A percentile compares a stretch with the other conserved stretches of the same genome.
phyloP scores from a whole-genome alignment of 495 filamentous ascomycete species.

The Penicillium nucicola region DNA sequence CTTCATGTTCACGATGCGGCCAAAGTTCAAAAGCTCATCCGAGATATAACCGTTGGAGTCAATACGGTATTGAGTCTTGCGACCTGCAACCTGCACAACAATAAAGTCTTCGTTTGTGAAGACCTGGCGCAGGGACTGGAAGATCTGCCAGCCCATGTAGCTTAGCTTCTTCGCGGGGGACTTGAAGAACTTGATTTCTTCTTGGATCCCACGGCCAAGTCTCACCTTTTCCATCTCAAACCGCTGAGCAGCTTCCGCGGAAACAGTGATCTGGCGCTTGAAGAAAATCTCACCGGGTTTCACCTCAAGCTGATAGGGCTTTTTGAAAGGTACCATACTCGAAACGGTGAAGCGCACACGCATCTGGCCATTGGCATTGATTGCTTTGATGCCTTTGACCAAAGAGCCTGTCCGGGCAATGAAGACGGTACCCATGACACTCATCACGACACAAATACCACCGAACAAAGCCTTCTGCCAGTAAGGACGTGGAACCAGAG shows the following conservation, averaged over 20 bases:
- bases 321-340: conserved; percentile 41
- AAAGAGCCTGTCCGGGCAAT: conserved; percentile 33
- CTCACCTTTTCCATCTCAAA: conserved; percentile 18
- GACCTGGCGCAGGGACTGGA: conserved; percentile 38
- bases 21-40: conserved; percentile 35
- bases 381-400: conserved; percentile 34
- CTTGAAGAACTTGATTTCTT: conserved; percentile 32
- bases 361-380: conserved; percentile 28
- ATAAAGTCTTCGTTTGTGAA: conserved; percentile 48
- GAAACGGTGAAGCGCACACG: conserved; percentile 36
- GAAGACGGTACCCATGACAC: conserved; percentile 41
- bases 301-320: conserved; percentile 37
- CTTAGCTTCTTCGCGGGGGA: conserved; percentile 35
- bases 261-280: conserved; percentile 27
- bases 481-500: conserved; percentile 27
- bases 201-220: conserved; percentile 10
- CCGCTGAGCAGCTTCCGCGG: conserved; percentile 19
- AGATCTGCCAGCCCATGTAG: conserved; percentile 31
- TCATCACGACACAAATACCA: conserved; percentile 43
- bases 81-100: conserved; percentile 40
- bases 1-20: conserved; percentile 24
- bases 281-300: conserved; percentile 5
- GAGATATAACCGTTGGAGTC: conserved; percentile 40
- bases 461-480: conserved; percentile 40
- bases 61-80: conserved; percentile 36